These are phyloP conservation scores for Neurospora tetrasperma DNA, from an alignment of 495 filamentous ascomycete genomes.

Conservation along the genomic window DNA sequence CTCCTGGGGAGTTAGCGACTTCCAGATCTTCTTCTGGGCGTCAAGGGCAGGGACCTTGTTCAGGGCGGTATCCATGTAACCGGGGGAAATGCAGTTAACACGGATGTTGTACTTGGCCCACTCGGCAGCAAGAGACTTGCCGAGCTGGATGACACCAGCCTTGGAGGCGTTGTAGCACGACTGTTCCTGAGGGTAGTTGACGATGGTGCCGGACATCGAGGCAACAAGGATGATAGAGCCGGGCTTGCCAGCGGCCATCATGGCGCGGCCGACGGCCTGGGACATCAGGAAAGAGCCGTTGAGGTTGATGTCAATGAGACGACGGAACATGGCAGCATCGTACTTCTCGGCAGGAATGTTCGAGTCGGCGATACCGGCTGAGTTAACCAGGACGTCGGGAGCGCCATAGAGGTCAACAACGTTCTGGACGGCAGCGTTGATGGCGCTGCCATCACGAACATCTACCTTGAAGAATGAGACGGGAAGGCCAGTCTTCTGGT, in stretches of 20 bases:
- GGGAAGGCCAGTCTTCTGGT: constrained; percentile 56
- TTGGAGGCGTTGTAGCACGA: constrained; percentile 73
- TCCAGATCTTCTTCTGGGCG: constrained; percentile 73
- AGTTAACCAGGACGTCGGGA: constrained; percentile 68
- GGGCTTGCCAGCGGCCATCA: constrained; percentile 54
- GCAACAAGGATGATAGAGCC: constrained; percentile 65
- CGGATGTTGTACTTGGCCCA: constrained; percentile 68
- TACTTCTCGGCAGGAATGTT: constrained; percentile 46
- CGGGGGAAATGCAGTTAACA: constrained; percentile 69
- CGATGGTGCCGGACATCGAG: constrained; percentile 68
- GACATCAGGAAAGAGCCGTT: constrained; percentile 61
- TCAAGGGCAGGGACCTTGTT: constrained; percentile 65
- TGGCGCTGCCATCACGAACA: constrained; percentile 55
- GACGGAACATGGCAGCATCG: constrained; percentile 56
- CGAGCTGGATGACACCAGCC: constrained; percentile 66
- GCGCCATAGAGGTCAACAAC: constrained; percentile 51
- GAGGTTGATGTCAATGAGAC: constrained; percentile 67
- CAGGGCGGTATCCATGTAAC: constrained; percentile 71
- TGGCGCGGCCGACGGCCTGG: constrained; percentile 51
- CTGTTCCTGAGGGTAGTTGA: constrained; percentile 74
- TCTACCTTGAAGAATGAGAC: constrained; percentile 70
- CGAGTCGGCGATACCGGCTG: constrained; percentile 72
- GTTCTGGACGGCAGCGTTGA: constrained; percentile 49
- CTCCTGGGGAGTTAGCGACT: constrained; percentile 58
- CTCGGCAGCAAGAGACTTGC: constrained; percentile 68